Conservation (phyloP, 495 filamentous ascomycete species). For the Podospora conica region DNA sequence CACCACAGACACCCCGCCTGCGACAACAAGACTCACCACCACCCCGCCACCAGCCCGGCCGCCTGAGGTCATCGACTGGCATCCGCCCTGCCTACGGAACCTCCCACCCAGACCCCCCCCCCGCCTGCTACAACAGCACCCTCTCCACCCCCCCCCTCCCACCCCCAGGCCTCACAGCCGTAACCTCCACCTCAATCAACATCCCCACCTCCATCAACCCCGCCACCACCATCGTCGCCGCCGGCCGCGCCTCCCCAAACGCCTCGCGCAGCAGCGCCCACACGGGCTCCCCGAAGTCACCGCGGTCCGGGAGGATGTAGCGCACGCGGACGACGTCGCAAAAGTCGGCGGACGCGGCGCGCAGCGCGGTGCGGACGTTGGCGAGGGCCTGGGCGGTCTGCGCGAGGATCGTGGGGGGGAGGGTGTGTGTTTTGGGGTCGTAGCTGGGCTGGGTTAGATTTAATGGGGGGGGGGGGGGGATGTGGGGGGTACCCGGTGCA, state of each 20-base stretch:
- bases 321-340: constrained; percentile 33
- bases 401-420: constrained; percentile 27
- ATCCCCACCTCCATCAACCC: constrained; percentile 37
- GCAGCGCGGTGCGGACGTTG: constrained; percentile 31
- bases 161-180: constrained; percentile 16
- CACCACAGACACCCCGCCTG: no score
- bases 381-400: constrained; percentile 33
- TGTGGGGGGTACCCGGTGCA: constrained; percentile 30
- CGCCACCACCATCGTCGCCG: constrained; percentile 38
- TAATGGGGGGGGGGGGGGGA: neutral
- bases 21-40: no score
- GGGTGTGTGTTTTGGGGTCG: constrained; percentile 30
- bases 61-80: no score
- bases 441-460: constrained; percentile 20
- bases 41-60: no score
- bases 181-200: constrained; percentile 40
- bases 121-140: neutral
- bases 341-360: constrained; percentile 25
- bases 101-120: neutral
- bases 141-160: neutral
- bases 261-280: constrained; percentile 33
- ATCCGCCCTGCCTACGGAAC: no score
- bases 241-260: constrained; percentile 29
- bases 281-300: constrained; percentile 29
- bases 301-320: constrained; percentile 33